Evolutionary conservation across 345 rosid species (phyloP).

Genomic region (Pistacia vera): DNA sequence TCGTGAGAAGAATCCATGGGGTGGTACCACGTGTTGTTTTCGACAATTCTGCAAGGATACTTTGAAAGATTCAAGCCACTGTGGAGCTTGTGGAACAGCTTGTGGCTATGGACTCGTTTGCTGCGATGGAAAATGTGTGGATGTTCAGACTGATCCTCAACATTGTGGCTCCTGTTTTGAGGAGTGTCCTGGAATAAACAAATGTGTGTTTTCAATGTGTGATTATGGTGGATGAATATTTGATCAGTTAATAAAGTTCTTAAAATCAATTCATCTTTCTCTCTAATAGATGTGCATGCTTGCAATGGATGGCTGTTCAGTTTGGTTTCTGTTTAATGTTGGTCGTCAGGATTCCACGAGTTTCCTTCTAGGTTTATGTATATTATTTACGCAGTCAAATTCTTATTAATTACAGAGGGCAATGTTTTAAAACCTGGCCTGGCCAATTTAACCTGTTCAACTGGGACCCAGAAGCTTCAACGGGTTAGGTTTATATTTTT

Average conservation of each 20-base stretch:
- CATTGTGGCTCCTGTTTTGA: slow-evolving; percentile 38
- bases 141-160: slow-evolving; percentile 28
- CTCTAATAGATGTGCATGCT: neutral
- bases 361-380: no score
- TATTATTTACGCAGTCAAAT: no score
- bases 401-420: no score
- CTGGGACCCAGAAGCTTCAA: no score
- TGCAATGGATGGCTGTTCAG: neutral
- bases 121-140: slow-evolving; percentile 34
- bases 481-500: no score
- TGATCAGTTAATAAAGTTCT: neutral
- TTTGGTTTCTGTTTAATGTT: no score
- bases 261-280: neutral
- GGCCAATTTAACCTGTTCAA: no score
- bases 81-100: slow-evolving; percentile 31
- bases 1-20: slow-evolving; percentile 42
- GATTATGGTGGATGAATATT: slow-evolving; percentile 31
- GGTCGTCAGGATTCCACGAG: no score
- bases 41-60: slow-evolving; percentile 30
- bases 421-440: no score
- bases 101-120: slow-evolving; percentile 36
- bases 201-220: slow-evolving; percentile 33
- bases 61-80: slow-evolving; percentile 29
- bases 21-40: slow-evolving; percentile 37
- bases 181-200: slow-evolving; percentile 20